phyloP scores from a whole-genome alignment of 169 alveolate species.

The Eimeria nieschulzi region DNA sequence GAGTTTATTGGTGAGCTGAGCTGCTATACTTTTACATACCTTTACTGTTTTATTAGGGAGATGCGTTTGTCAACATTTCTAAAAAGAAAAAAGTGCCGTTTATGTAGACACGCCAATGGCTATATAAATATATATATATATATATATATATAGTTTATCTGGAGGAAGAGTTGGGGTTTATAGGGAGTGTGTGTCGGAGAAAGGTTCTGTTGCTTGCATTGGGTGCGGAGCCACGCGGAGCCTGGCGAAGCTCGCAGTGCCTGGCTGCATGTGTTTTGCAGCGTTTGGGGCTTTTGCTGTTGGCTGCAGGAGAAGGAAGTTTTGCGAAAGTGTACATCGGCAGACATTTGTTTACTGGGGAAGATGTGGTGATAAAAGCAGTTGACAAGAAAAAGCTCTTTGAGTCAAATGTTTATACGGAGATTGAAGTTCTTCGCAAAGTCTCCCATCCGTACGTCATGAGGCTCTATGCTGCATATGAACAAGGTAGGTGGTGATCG shows the following conservation, averaged over 20 bases:
- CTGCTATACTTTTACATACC: too few species aligned
- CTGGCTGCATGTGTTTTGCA: too few species aligned
- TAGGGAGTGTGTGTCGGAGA: too few species aligned
- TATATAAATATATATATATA: too few species aligned
- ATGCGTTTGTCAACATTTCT: background rate
- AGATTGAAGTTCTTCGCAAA: constrained; percentile 84
- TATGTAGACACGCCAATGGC: too few species aligned
- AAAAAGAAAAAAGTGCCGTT: background rate
- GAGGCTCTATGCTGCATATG: constrained; percentile 85
- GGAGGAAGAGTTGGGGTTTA: too few species aligned
- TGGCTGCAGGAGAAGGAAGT: constrained; percentile 74
- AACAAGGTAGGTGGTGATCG: constrained; percentile 71
- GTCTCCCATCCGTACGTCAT: constrained; percentile 86
- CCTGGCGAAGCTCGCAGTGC: too few species aligned
- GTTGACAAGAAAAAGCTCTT: constrained; percentile 76
- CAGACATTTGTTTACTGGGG: constrained; percentile 64
- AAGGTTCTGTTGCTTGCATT: too few species aligned
- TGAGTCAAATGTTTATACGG: constrained; percentile 82
- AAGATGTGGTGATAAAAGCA: constrained; percentile 79
- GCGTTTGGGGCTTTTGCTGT: too few species aligned
- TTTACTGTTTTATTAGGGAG: background rate
- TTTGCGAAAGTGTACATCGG: constrained; percentile 72
- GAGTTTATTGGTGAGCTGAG: constrained; percentile 59
- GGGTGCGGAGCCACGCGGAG: too few species aligned
- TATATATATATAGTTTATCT: too few species aligned